A percentile compares a stretch with the other conserved stretches of the same genome.
These are phyloP conservation scores for Acacia crassicarpa DNA, from an alignment of 306 rosid genomes.

Conservation along the genomic window DNA sequence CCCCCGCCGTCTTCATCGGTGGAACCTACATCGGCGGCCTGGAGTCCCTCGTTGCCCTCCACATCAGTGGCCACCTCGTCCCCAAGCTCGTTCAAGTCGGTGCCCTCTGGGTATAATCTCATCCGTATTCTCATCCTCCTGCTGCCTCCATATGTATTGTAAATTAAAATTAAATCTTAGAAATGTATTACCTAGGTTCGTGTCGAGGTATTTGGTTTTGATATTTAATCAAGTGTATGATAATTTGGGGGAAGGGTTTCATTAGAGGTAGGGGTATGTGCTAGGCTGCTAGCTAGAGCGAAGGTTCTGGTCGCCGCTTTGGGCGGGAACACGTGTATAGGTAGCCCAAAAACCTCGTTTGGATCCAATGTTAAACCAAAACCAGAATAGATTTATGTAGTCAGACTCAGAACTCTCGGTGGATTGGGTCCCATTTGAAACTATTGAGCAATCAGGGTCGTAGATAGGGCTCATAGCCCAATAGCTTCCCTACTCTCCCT, in stretches of 20 bases:
- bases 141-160: background rate
- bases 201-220: background rate
- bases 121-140: background rate
- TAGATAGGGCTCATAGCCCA: background rate
- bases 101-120: constrained; percentile 66
- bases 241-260: background rate
- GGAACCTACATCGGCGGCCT: constrained; percentile 76
- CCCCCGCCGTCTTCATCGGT: constrained; percentile 85
- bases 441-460: constrained; percentile 34
- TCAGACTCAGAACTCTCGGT: background rate
- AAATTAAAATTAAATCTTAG: background rate
- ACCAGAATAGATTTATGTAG: constrained; percentile 12
- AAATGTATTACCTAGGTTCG: constrained; percentile 33
- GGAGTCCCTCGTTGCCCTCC: constrained; percentile 96
- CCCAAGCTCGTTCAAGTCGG: constrained; percentile 91
- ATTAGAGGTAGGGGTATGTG: background rate
- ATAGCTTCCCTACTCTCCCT: background rate
- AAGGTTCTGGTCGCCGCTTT: background rate
- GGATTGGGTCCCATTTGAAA: constrained; percentile 36
- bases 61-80: constrained; percentile 86
- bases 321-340: constrained; percentile 44
- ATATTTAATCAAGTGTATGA: background rate
- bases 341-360: constrained; percentile 23
- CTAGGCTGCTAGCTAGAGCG: background rate
- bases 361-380: constrained; percentile 23